phyloP scores from a whole-genome alignment of 345 rosid species.

The Viola odorata region DNA sequence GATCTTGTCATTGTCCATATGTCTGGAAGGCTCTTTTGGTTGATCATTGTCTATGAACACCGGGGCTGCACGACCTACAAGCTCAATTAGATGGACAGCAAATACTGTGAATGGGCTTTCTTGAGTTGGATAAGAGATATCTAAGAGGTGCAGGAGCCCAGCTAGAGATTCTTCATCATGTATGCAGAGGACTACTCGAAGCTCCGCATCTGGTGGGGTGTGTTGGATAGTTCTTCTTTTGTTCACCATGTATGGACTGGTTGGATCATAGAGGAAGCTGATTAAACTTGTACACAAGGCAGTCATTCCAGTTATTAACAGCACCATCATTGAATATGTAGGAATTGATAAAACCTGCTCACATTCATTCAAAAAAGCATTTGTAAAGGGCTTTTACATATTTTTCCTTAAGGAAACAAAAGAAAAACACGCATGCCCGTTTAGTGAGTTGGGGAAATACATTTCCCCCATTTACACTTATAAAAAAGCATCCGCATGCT shows the following conservation, averaged over 20 bases:
- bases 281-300: constrained; percentile 41
- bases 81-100: constrained; percentile 55
- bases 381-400: no score
- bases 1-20: constrained; percentile 18
- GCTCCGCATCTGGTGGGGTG: constrained; percentile 35
- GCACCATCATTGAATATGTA: constrained; percentile 37
- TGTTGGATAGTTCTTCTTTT: constrained; percentile 72
- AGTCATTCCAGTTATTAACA: constrained; percentile 28
- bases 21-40: not conserved
- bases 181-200: constrained; percentile 44
- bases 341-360: constrained; percentile 34
- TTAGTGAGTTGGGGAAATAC: no score
- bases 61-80: constrained; percentile 50
- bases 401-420: no score
- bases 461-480: not conserved
- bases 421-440: no score
- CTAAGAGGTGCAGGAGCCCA: constrained; percentile 47
- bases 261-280: constrained; percentile 60
- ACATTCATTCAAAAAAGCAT: not conserved
- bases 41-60: constrained; percentile 42
- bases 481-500: not conserved
- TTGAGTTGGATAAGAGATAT: constrained; percentile 45
- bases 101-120: constrained; percentile 35
- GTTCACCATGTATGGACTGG: constrained; percentile 60
- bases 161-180: constrained; percentile 38